These are phyloP conservation scores for Zygosaccharomyces lentus DNA, from an alignment of 805 yeast species.

Conservation along the genomic window DNA sequence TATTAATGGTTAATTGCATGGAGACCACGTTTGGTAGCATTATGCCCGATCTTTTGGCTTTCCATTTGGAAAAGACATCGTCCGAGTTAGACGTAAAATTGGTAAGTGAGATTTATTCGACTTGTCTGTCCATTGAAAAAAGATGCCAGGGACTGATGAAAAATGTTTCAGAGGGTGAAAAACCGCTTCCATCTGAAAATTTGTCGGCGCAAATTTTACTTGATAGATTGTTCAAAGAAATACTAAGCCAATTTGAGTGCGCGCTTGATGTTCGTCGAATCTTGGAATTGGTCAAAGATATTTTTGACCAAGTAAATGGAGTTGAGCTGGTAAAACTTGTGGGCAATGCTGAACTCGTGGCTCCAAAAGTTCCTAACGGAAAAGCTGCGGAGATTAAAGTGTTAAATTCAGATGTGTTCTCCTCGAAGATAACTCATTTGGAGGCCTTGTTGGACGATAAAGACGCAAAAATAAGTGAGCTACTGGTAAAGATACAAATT, in stretches of 20 bases:
- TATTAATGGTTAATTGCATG: background rate
- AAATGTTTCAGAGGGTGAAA: background rate
- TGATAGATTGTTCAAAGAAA: background rate
- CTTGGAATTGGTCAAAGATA: background rate
- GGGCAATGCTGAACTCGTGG: background rate
- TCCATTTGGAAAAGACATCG: background rate
- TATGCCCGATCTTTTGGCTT: slow-evolving; percentile 4
- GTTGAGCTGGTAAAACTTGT: background rate
- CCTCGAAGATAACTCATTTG: background rate
- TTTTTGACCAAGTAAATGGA: background rate
- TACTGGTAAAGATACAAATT: slow-evolving; percentile 43
- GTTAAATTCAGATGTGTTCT: background rate
- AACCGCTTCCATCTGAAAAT: background rate
- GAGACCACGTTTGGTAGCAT: slow-evolving; percentile 1
- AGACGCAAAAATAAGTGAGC: slow-evolving; percentile 37
- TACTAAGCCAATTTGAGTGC: background rate
- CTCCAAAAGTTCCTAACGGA: slow-evolving; percentile 8
- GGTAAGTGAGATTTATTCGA: slow-evolving; percentile 1
- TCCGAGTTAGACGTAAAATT: background rate
- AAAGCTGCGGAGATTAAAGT: background rate
- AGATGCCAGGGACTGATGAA: background rate
- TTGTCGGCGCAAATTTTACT: background rate
- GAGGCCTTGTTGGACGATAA: slow-evolving; percentile 2
- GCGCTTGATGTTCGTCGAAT: background rate
- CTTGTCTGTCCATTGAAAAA: slow-evolving; percentile 6